phyloP scores from a whole-genome alignment of 179 eudicot genomes.

The Silene vulgaris region DNA sequence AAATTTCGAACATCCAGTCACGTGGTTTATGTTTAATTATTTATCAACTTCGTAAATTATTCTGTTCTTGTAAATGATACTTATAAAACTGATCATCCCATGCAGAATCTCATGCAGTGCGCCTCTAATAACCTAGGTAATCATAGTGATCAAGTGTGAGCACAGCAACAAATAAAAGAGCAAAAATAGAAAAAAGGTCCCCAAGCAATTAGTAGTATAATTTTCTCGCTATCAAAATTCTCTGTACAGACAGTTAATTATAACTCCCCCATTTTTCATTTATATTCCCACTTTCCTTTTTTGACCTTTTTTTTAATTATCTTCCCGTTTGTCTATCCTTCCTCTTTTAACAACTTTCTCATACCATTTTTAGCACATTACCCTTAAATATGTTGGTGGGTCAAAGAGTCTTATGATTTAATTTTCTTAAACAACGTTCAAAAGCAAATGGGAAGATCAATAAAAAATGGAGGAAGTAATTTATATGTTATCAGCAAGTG shows the following conservation, averaged over 20 bases:
- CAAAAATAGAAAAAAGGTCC: not conserved
- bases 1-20: not conserved
- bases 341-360: too few species aligned
- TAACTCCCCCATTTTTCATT: not conserved
- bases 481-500: too few species aligned
- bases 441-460: too few species aligned
- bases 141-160: not conserved
- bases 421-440: too few species aligned
- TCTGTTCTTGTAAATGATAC: not conserved
- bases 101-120: not conserved
- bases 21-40: not conserved
- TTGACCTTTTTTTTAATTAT: too few species aligned
- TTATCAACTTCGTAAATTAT: slow-evolving; percentile 4
- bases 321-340: too few species aligned
- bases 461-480: too few species aligned
- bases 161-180: not conserved
- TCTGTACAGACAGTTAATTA: not conserved
- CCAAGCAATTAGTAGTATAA: not conserved
- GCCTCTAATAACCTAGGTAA: not conserved
- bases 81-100: not conserved
- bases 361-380: too few species aligned
- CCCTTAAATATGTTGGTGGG: too few species aligned
- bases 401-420: too few species aligned
- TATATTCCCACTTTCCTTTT: too few species aligned
- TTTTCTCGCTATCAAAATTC: not conserved